phyloP scores from a whole-genome alignment of 345 rosid species.

The Mercurialis annua region DNA sequence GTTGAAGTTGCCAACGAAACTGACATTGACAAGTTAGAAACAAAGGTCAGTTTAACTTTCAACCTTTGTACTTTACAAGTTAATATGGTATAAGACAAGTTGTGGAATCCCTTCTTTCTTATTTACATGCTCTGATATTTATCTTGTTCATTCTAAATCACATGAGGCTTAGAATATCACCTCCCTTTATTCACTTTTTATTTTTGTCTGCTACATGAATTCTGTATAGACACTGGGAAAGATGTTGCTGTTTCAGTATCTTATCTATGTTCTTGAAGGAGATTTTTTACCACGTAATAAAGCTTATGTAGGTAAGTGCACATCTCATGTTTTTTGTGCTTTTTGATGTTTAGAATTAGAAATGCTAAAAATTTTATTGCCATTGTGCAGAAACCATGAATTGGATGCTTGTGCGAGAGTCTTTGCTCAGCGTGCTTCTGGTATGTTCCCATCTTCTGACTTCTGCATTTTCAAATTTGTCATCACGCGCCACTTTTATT shows the following conservation, averaged over 20 bases:
- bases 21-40: slow-evolving; percentile 31
- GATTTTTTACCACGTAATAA: slow-evolving; percentile 54
- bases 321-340: slow-evolving; percentile 9
- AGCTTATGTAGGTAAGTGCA: slow-evolving; percentile 45
- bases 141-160: background rate
- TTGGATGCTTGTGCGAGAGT: slow-evolving; percentile 66
- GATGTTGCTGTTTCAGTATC: slow-evolving; percentile 73
- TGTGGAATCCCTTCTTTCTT: background rate
- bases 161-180: background rate
- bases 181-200: background rate
- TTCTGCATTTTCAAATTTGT: background rate
- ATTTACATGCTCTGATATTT: background rate
- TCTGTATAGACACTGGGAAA: slow-evolving; percentile 50
- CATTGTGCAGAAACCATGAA: slow-evolving; percentile 62
- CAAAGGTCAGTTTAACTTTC: slow-evolving; percentile 42
- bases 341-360: slow-evolving; percentile 6
- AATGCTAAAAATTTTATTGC: slow-evolving; percentile 4
- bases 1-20: slow-evolving; percentile 30
- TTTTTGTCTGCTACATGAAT: slow-evolving; percentile 17
- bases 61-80: background rate
- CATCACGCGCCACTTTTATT: slow-evolving; percentile 3
- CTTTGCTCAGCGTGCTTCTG: slow-evolving; percentile 67
- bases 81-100: background rate
- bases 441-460: slow-evolving; percentile 32
- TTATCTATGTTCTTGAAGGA: slow-evolving; percentile 58